Evolutionary conservation across 2,329 filamentous ascomycete species (phyloP), one percentile per base, ranked within the genome.

Genomic region (Fusarium concolor): DNA sequence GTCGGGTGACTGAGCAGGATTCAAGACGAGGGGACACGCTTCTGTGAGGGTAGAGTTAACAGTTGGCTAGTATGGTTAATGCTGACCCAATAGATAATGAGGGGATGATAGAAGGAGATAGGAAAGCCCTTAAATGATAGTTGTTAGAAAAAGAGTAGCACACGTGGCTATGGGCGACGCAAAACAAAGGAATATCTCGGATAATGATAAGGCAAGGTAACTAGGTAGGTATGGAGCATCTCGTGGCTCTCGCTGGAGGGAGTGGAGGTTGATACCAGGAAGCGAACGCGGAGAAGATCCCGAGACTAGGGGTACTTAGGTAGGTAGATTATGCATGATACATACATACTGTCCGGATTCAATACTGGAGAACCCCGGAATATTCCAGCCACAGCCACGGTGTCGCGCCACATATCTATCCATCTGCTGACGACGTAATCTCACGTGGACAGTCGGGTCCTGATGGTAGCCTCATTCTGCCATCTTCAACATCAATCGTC

Each of bases 381-480:
- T 18, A 15, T 35, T 50, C n/a, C 22, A 49, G 31, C 33, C 35
- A 41, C 35, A 50, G 54, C 54, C 49, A 56, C 53, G 29, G 3
- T 17, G 7, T 18, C 29, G 14, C 29, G 59, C 52, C 43, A 51
- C 59, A 39, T 17, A 18, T 38, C 35, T 52, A n/a, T 46, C 51
- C 52, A 44, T 28, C 15, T 33, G 26, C 39, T 62, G 62, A 46
- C 70, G 65, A 71, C 70, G 63, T 71, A 74, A 73, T 74, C 68
- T 73, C 71, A 74, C 71, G 71, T 74, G 71, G 61, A 59, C 56
- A 26, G 33, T 15, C 6, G 31, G 31, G 31, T 29, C 49, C 45
- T 52, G 57, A 57, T 65, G 42, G 50, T 65, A 65, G 57, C 65
- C 64, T 72, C 43, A 67, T 63, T 54, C 45, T 70, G 28, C 56